Conservation (phyloP, 306 rosid genomes). For the Mimosa pudica region DNA sequence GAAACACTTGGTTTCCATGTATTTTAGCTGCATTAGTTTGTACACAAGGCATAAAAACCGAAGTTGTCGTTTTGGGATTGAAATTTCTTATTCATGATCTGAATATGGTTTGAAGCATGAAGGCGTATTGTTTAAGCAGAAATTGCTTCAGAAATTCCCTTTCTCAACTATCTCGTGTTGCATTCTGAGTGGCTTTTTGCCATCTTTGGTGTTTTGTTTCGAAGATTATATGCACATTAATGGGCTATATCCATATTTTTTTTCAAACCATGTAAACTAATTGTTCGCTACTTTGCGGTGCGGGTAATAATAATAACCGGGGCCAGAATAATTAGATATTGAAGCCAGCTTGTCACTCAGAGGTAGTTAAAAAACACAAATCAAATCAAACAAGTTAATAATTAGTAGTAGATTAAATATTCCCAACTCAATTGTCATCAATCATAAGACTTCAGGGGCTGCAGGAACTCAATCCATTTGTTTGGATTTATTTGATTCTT, state of each 20-base stretch:
- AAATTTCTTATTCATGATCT: not conserved
- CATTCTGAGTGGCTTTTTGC: constrained; percentile 45
- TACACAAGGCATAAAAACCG: not conserved
- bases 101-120: not conserved
- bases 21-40: constrained; percentile 17
- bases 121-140: constrained; percentile 8
- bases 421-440: not conserved
- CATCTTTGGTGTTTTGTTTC: constrained; percentile 56
- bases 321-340: not conserved
- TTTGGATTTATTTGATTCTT: not conserved
- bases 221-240: constrained; percentile 42
- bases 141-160: not conserved
- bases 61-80: not conserved
- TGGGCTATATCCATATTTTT: not conserved
- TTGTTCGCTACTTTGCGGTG: not conserved
- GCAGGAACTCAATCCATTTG: not conserved
- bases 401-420: not conserved
- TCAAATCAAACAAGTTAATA: not conserved
- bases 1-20: not conserved
- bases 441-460: not conserved
- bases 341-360: not conserved
- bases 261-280: not conserved
- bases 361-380: not conserved
- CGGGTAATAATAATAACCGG: not conserved
- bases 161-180: constrained; percentile 2